Percentiles rank a stretch among this genome's conserved stretches.
These are phyloP conservation scores for Debaryomyces castellii DNA, from an alignment of 805 yeast genomes.

Conservation along the genomic window DNA sequence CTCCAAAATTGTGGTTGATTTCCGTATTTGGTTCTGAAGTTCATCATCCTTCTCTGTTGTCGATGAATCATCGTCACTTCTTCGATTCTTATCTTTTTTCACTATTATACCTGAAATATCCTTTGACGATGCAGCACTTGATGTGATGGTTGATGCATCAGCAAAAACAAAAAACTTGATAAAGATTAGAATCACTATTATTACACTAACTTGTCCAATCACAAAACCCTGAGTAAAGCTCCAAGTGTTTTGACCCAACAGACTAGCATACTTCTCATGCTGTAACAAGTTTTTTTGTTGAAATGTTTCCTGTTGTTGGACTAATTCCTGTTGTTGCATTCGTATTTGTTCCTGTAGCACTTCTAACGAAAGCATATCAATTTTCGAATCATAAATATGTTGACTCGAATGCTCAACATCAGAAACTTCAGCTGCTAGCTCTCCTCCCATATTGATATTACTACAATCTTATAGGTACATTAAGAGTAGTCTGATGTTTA, in stretches of 20 bases:
- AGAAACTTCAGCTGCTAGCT: not conserved
- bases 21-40: conserved; percentile 11
- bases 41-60: conserved; percentile 15
- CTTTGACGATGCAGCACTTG: conserved; percentile 17
- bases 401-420: not conserved
- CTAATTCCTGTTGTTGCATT: not conserved
- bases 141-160: conserved; percentile 52
- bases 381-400: not conserved
- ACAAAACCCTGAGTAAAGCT: conserved; percentile 77
- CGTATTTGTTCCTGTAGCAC: not conserved
- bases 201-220: conserved; percentile 72
- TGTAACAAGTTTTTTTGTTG: not conserved
- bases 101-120: conserved; percentile 35
- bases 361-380: not conserved
- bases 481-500: not conserved
- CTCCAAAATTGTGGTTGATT: conserved; percentile 60
- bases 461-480: not conserved
- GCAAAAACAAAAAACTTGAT: conserved; percentile 77
- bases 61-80: conserved; percentile 10
- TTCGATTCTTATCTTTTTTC: conserved; percentile 23
- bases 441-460: not conserved
- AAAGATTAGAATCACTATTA: conserved; percentile 60
- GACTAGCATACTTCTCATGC: not conserved
- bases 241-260: conserved; percentile 34
- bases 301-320: not conserved